Evolutionary conservation across 2,329 filamentous ascomycete species (phyloP).

Genomic region (Trichoderma gracile): DNA sequence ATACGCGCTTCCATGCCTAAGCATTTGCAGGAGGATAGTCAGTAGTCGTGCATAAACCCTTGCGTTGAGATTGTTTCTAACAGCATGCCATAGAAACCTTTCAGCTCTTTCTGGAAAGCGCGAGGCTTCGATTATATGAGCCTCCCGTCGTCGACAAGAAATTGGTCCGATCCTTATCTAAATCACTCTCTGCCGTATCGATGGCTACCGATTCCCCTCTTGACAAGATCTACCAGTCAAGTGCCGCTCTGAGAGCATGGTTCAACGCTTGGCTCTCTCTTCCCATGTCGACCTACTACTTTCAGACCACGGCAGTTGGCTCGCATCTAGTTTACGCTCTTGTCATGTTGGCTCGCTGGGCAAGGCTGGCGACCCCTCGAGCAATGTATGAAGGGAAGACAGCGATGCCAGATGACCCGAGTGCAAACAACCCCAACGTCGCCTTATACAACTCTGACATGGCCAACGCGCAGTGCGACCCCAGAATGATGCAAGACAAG

Average conservation of each 20-base stretch:
- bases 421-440: slow-evolving; percentile 28
- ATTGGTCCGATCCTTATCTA: slow-evolving; percentile 45
- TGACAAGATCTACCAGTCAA: slow-evolving; percentile 53
- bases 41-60: slow-evolving; percentile 26
- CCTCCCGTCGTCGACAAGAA: slow-evolving; percentile 47
- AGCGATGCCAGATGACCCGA: slow-evolving; percentile 34
- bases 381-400: slow-evolving; percentile 32
- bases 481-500: not conserved
- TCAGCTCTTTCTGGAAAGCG: slow-evolving; percentile 43
- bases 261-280: slow-evolving; percentile 52
- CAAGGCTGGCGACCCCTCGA: slow-evolving; percentile 47
- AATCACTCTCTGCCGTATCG: slow-evolving; percentile 44
- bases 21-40: slow-evolving; percentile 43
- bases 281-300: slow-evolving; percentile 45
- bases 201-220: slow-evolving; percentile 45
- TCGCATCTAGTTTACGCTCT: slow-evolving; percentile 53
- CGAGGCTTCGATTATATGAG: slow-evolving; percentile 49
- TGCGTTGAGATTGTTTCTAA: not conserved
- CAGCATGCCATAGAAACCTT: slow-evolving; percentile 40
- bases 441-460: slow-evolving; percentile 33
- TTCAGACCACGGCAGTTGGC: slow-evolving; percentile 48
- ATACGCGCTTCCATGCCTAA: slow-evolving; percentile 41
- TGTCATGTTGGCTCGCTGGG: slow-evolving; percentile 54
- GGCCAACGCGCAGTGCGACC: slow-evolving; percentile 6
- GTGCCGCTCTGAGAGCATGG: slow-evolving; percentile 49